Evolutionary conservation across 352 stramenopile species (phyloP).

Genomic region (Pythium aquatile): DNA sequence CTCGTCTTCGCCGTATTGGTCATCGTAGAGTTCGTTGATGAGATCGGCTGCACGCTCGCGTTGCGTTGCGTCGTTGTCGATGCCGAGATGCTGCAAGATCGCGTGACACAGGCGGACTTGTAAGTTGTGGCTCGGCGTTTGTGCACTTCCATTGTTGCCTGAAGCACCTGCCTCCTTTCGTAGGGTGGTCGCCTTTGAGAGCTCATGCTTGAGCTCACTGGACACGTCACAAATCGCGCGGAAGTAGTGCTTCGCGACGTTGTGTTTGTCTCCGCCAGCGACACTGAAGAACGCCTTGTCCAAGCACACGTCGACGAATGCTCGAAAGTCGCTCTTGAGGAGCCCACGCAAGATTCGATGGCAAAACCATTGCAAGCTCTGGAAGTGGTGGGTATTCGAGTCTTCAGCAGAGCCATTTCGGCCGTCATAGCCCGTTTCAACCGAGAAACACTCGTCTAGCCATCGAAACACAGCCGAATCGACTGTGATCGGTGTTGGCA

Average conservation of each 20-base stretch:
- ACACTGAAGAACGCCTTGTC: conserved; percentile 43
- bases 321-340: conserved; percentile 32
- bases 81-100: conserved; percentile 48
- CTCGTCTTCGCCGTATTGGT: neutral
- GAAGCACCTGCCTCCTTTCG: neutral
- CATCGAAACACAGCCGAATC: conserved; percentile 37
- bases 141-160: neutral
- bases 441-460: conserved; percentile 61
- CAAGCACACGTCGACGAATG: conserved; percentile 34
- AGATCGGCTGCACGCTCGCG: neutral
- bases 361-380: conserved; percentile 44
- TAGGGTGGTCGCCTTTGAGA: neutral
- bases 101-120: conserved; percentile 45
- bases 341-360: conserved; percentile 33
- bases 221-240: conserved; percentile 21
- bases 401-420: neutral
- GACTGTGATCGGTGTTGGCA: conserved; percentile 14
- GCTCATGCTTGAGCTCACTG: conserved; percentile 6
- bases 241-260: conserved; percentile 47
- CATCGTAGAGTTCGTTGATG: conserved; percentile 4
- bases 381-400: conserved; percentile 33
- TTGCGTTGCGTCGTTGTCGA: conserved; percentile 38
- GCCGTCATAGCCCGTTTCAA: conserved; percentile 23
- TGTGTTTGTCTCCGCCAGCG: conserved; percentile 27
- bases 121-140: conserved; percentile 18